Evolutionary conservation across 495 filamentous ascomycete species (phyloP).

Genomic region (Peziza echinospora): DNA sequence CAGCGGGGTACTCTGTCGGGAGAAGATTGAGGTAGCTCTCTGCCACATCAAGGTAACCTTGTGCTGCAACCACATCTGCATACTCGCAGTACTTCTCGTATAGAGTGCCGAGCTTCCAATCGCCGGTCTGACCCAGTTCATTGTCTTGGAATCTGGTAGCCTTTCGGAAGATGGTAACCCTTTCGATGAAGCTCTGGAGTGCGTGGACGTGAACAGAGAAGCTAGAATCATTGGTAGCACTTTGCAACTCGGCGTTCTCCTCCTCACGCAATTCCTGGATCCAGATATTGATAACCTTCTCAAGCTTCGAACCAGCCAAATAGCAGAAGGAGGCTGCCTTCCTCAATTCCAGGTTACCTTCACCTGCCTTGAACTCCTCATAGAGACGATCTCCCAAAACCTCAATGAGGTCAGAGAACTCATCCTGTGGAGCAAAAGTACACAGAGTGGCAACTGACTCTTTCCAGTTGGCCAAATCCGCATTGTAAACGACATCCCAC

Average conservation of each 20-base stretch:
- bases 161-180: slow-evolving; percentile 90
- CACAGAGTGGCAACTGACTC: slow-evolving; percentile 89
- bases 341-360: slow-evolving; percentile 32
- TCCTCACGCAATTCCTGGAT: slow-evolving; percentile 68
- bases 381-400: slow-evolving; percentile 79
- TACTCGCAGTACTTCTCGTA: slow-evolving; percentile 97
- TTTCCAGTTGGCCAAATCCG: slow-evolving; percentile 81
- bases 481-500: slow-evolving; percentile 96
- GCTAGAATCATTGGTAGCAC: slow-evolving; percentile 43
- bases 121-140: slow-evolving; percentile 43
- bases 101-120: slow-evolving; percentile 72
- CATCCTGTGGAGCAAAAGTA: slow-evolving; percentile 73
- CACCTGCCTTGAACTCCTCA: slow-evolving; percentile 35
- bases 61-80: slow-evolving; percentile 77
- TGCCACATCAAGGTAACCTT: slow-evolving; percentile 67
- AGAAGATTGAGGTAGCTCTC: slow-evolving; percentile 83
- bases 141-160: slow-evolving; percentile 77
- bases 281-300: slow-evolving; percentile 93
- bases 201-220: slow-evolving; percentile 84
- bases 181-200: slow-evolving; percentile 87
- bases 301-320: slow-evolving; percentile 80
- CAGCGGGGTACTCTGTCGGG: slow-evolving; percentile 65
- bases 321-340: slow-evolving; percentile 94
- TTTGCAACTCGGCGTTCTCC: slow-evolving; percentile 51
- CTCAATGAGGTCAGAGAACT: slow-evolving; percentile 93